Conservation (phyloP, 2,329 filamentous ascomycete species). For the Arthrocladium fulminans region DNA sequence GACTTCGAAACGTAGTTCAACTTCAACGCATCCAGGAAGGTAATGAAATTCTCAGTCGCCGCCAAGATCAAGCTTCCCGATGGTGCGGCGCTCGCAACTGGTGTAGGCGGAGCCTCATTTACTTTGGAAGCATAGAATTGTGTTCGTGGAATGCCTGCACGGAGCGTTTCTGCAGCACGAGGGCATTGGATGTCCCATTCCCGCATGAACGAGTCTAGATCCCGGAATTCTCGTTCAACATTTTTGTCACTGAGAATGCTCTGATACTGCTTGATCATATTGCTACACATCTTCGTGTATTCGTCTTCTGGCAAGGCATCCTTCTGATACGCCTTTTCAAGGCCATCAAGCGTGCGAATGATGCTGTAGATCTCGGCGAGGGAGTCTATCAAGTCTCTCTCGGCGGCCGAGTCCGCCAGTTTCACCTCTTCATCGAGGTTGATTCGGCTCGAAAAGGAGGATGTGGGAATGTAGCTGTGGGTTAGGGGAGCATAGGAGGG, state of each 20-base stretch:
- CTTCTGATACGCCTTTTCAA: conserved; percentile 94
- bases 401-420: conserved; percentile 72
- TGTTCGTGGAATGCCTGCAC: conserved; percentile 75
- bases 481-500: conserved; percentile 82
- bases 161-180: conserved; percentile 82
- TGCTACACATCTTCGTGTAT: conserved; percentile 93
- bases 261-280: conserved; percentile 92
- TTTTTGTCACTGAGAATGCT: conserved; percentile 83
- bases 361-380: conserved; percentile 97
- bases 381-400: conserved; percentile 90
- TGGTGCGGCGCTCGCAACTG: conserved; percentile 28
- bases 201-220: conserved; percentile 81
- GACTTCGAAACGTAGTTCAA: conserved; percentile 90
- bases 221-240: conserved; percentile 79
- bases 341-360: conserved; percentile 84
- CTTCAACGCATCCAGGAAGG: conserved; percentile 88
- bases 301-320: conserved; percentile 86
- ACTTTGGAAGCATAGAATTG: conserved; percentile 25
- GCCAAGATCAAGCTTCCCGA: conserved; percentile 67
- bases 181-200: conserved; percentile 94
- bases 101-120: conserved; percentile 1
- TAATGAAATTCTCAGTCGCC: conserved; percentile 97
- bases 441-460: conserved; percentile 74
- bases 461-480: conserved; percentile 83
- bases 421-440: conserved; percentile 96